phyloP scores from a whole-genome alignment of 2,329 filamentous ascomycete genomes.

The Daldinia eschscholtzii region DNA sequence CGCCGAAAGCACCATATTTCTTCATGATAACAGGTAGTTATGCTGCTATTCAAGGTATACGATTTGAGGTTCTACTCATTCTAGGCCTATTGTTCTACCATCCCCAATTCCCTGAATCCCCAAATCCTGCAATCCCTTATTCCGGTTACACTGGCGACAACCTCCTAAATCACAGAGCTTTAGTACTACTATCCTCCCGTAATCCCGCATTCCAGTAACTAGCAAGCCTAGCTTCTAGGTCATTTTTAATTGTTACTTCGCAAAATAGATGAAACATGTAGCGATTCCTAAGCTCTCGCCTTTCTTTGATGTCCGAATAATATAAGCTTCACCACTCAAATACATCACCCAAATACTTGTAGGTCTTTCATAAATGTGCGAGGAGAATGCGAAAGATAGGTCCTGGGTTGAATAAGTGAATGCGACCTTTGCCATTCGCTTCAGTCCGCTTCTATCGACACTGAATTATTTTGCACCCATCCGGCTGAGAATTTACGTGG shows the following conservation, averaged over 20 bases:
- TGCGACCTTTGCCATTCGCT: neutral
- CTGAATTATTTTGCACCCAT: neutral
- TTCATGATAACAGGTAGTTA: slow-evolving; percentile 18
- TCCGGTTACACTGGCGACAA: slow-evolving; percentile 23
- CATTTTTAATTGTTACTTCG: slow-evolving; percentile 14
- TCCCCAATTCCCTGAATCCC: slow-evolving; percentile 44
- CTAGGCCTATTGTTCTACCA: slow-evolving; percentile 28
- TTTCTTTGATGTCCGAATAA: slow-evolving; percentile 1
- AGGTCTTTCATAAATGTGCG: neutral
- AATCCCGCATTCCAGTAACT: slow-evolving; percentile 40
- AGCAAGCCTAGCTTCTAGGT: slow-evolving; percentile 22
- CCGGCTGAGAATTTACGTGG: neutral
- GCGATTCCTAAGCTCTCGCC: slow-evolving; percentile 20
- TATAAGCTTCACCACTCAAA: slow-evolving; percentile 14
- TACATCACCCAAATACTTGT: slow-evolving; percentile 3
- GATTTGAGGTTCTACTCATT: slow-evolving; percentile 13
- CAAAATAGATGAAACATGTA: slow-evolving; percentile 18
- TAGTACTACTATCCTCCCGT: slow-evolving; percentile 33
- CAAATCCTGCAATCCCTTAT: slow-evolving; percentile 45
- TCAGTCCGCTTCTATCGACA: slow-evolving; percentile 5
- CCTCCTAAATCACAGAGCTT: slow-evolving; percentile 20
- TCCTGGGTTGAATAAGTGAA: neutral
- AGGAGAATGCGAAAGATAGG: neutral
- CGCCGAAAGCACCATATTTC: neutral
- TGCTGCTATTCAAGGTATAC: slow-evolving; percentile 23